Base-by-base conservation (phyloP, 306 rosid species). In the Mimosa bimucronata region DNA sequence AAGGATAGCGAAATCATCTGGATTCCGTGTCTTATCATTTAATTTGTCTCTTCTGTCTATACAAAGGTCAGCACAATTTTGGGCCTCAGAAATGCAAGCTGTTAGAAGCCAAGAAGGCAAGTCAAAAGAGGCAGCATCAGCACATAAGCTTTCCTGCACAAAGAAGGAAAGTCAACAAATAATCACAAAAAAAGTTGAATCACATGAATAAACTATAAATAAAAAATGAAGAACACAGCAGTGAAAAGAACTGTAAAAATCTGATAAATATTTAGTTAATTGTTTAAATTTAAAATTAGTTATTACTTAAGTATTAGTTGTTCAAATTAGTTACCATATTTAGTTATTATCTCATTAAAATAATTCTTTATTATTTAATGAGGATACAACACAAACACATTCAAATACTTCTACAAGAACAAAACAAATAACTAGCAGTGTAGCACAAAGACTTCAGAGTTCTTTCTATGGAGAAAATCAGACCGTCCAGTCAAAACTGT, bases 71-170 rank as follows among this genome's bases (percentile, higher is more conserved):
- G 90, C 89, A 85, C 94, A 92, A 76, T 64, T 85, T 84, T 94
- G 85, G 29, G 94, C 97, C 89, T 94, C 97, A 75, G 94, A 83
- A 85, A 90, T 86, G 81, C 98, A 91, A 78, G 94, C 85, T 42
- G 95, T 88, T 62, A 94, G 95, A 89, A 92, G 94, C 94, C 92
- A 86, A 84, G 97, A 88, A 77, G 97, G 86, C 89, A 94, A 87
- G 77, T 94, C 98, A 81, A 94, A 94, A 75, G 98, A 94, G 77
- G 98, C 97, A 50, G 98, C 98, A 73, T 94, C 97, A 55, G 97
- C 94, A 74, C 98, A 92, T 86, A 92, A 85, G 91, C 97, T 66
- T 83, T 94, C 98, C 98, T 92, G 95, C 88, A 90, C 50, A 77
- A 55, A 38, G 76, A 48, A 14, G 16, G 50, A 64, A 40, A n/a